Percentiles rank a stretch among this genome's conserved stretches.
phyloP scores from a whole-genome alignment of 805 yeast genomes.

The Monosporozyma aquatica region DNA sequence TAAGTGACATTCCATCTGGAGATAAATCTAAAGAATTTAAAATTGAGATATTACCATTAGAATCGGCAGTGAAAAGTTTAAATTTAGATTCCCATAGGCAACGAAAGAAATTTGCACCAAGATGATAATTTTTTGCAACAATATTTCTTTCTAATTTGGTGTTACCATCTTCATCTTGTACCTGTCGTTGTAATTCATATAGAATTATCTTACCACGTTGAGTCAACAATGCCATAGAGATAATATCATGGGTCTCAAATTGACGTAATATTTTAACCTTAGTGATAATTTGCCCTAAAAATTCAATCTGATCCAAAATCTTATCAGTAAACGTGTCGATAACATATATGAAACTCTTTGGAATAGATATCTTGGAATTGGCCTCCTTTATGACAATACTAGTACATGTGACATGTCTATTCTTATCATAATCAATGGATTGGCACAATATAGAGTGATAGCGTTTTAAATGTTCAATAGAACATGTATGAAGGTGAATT shows the following conservation, averaged over 20 bases:
- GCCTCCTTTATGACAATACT: neutral
- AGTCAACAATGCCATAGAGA: slow-evolving; percentile 15
- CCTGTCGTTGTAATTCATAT: slow-evolving; percentile 14
- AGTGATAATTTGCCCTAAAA: slow-evolving; percentile 16
- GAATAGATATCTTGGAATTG: neutral
- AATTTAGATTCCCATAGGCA: slow-evolving; percentile 16
- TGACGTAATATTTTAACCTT: slow-evolving; percentile 15
- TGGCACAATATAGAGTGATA: slow-evolving; percentile 1
- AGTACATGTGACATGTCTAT: slow-evolving; percentile 1
- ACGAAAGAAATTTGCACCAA: slow-evolving; percentile 12
- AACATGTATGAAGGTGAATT: neutral
- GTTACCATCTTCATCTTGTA: slow-evolving; percentile 6
- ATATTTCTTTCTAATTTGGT: slow-evolving; percentile 13
- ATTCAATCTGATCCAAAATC: slow-evolving; percentile 17
- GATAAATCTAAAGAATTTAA: slow-evolving; percentile 16
- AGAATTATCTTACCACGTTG: slow-evolving; percentile 19
- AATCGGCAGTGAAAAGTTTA: slow-evolving; percentile 15
- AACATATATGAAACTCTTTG: slow-evolving; percentile 3
- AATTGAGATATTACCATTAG: slow-evolving; percentile 15
- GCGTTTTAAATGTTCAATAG: neutral
- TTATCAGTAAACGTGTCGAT: slow-evolving; percentile 4
- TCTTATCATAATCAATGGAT: slow-evolving; percentile 4
- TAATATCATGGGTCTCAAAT: slow-evolving; percentile 5
- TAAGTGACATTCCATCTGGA: neutral
- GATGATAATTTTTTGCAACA: slow-evolving; percentile 14